These are phyloP conservation scores for Aspergillus olivimuriae DNA, from an alignment of 495 filamentous ascomycete genomes.

Conservation along the genomic window DNA sequence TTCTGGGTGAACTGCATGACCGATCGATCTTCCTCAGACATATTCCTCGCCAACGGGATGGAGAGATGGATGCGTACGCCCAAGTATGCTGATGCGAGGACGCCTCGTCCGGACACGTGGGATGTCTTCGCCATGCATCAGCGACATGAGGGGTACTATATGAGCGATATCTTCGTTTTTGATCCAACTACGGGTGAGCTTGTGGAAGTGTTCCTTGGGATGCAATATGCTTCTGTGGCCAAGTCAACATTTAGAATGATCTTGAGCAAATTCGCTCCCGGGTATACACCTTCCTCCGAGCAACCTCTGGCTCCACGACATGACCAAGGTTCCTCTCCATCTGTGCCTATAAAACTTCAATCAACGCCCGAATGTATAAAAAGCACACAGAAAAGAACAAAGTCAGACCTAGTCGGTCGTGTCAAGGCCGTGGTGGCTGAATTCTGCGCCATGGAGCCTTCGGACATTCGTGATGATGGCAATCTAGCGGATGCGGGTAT, in stretches of 20 bases:
- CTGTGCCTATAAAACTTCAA: no score
- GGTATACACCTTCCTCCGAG: not conserved
- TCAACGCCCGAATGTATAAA: not conserved
- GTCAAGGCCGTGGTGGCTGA: constrained; percentile 14
- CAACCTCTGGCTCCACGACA: no score
- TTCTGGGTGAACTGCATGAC: constrained; percentile 52
- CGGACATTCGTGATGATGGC: constrained; percentile 32
- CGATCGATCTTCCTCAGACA: constrained; percentile 26
- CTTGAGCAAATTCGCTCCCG: constrained; percentile 10
- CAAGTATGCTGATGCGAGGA: constrained; percentile 14
- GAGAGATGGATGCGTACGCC: constrained; percentile 44
- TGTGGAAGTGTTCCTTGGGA: constrained; percentile 43
- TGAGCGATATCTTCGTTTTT: constrained; percentile 49
- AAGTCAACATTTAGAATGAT: constrained; percentile 39
- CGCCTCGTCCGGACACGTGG: constrained; percentile 27
- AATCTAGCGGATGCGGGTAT: constrained; percentile 45
- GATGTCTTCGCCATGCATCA: constrained; percentile 40
- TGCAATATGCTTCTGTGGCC: constrained; percentile 38
- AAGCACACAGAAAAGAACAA: not conserved
- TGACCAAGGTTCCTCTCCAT: no score
- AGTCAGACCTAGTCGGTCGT: constrained; percentile 6
- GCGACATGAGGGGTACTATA: constrained; percentile 26
- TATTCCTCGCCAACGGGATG: constrained; percentile 43
- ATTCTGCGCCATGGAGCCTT: constrained; percentile 36
- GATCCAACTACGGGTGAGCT: constrained; percentile 33